Evolutionary conservation across 2,329 filamentous ascomycete genomes (phyloP).

Genomic region (Lasiodiplodia theobromae): DNA sequence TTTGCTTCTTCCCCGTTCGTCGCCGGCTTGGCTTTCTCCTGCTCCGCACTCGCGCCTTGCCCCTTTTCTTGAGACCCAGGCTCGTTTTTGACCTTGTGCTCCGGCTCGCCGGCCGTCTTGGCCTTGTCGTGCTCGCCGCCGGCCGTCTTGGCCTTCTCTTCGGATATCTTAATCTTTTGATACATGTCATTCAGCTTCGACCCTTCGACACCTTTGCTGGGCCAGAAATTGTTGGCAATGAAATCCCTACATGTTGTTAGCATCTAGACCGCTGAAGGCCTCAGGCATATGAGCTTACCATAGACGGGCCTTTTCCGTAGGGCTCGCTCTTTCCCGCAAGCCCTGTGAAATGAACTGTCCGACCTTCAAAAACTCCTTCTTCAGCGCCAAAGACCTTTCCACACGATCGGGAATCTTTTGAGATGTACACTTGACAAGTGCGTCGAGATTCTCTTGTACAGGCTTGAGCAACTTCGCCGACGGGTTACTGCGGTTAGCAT

Average conservation of each 20-base stretch:
- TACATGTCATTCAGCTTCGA: conserved; percentile 48
- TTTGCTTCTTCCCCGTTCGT: conserved; percentile 26
- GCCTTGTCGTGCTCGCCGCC: conserved; percentile 12
- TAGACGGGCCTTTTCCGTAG: conserved; percentile 55
- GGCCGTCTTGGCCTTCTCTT: conserved; percentile 9
- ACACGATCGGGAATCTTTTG: conserved; percentile 69
- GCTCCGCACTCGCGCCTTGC: conserved; percentile 30
- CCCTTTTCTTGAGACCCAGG: background rate
- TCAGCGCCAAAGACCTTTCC: conserved; percentile 67
- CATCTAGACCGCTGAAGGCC: background rate
- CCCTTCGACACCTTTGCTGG: conserved; percentile 40
- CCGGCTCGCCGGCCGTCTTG: conserved; percentile 25
- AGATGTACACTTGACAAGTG: conserved; percentile 66
- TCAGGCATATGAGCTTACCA: conserved; percentile 52
- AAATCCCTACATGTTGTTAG: conserved; percentile 44
- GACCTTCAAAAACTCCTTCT: conserved; percentile 66
- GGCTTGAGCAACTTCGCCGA: conserved; percentile 58
- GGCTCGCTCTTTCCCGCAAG: conserved; percentile 50
- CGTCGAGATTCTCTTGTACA: conserved; percentile 66
- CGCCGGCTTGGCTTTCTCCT: conserved; percentile 28
- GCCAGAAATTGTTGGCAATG: conserved; percentile 49
- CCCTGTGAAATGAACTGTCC: conserved; percentile 67
- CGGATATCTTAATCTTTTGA: conserved; percentile 33
- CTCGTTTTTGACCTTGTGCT: background rate
- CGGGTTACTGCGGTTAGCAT: conserved; percentile 43